A percentile compares a stretch with the other conserved stretches of the same genome.
phyloP scores from a whole-genome alignment of 192 early-diverging fungal genomes.

The Gonapodya sp. region DNA sequence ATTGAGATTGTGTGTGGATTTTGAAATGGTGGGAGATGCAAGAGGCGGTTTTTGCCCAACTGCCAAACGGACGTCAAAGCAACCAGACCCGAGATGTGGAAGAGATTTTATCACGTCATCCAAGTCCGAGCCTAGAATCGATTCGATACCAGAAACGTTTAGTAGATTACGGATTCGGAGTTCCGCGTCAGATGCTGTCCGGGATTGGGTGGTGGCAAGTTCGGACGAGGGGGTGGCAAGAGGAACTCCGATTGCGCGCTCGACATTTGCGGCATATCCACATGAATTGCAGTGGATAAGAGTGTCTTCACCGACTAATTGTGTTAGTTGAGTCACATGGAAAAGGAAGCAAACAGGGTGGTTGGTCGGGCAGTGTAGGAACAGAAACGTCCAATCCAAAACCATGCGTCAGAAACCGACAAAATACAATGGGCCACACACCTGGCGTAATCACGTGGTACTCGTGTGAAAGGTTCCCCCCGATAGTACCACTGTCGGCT shows the following conservation, averaged over 20 bases:
- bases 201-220: not conserved
- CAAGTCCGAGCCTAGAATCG: not conserved
- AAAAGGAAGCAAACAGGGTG: not conserved
- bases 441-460: constrained; percentile 68
- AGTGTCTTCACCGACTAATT: constrained; percentile 69
- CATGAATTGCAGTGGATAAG: constrained; percentile 63
- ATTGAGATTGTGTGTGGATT: not conserved
- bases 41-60: not conserved
- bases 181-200: not conserved
- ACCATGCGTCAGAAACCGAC: too few species aligned
- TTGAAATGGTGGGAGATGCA: not conserved
- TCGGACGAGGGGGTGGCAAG: not conserved
- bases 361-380: too few species aligned
- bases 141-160: not conserved
- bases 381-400: not conserved
- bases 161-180: not conserved
- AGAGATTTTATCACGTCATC: not conserved
- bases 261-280: constrained; percentile 77
- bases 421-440: constrained; percentile 16
- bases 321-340: not conserved
- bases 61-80: not conserved
- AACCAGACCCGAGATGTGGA: too few species aligned
- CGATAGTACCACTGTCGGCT: constrained; percentile 87
- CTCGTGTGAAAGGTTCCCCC: constrained; percentile 80
- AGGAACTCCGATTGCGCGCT: constrained; percentile 46